Percentiles rank a stretch among this genome's conserved stretches.
Evolutionary conservation across 169 alveolate species (phyloP).

Genomic region (Plasmodium cynomolgi): DNA sequence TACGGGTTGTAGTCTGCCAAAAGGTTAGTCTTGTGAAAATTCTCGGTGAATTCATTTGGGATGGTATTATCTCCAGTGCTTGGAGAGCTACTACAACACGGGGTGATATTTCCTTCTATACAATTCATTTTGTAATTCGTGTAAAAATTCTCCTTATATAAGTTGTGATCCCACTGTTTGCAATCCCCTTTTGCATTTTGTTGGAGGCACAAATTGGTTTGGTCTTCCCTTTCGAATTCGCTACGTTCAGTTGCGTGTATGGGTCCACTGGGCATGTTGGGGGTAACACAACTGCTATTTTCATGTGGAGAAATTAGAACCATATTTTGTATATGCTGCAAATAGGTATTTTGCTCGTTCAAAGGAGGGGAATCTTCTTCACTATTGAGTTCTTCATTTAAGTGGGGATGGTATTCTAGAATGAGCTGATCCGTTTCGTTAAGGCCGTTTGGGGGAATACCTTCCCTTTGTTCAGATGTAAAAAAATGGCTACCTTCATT

Average conservation of each 20-base stretch:
- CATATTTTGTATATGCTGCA: background rate
- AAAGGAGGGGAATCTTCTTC: background rate
- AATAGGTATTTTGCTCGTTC: background rate
- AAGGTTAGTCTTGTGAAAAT: background rate
- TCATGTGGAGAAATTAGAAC: background rate
- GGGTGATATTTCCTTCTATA: background rate
- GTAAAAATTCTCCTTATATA: constrained; percentile 1
- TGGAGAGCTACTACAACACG: background rate
- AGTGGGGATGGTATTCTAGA: background rate
- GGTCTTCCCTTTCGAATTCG: background rate
- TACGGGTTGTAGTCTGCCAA: background rate
- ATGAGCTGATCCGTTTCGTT: background rate
- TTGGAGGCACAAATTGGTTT: background rate
- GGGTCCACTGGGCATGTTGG: background rate
- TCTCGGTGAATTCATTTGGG: background rate
- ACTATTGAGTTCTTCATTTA: constrained; percentile 8
- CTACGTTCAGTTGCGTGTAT: background rate
- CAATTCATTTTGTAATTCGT: background rate
- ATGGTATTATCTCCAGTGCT: background rate
- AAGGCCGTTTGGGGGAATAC: background rate
- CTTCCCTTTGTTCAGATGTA: background rate
- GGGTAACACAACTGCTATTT: background rate
- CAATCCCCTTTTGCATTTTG: background rate
- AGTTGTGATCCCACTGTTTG: background rate
- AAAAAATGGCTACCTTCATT: background rate